Percentiles rank a stretch among this genome's conserved stretches.
phyloP scores from a whole-genome alignment of 2,329 filamentous ascomycete genomes.

The Nemania sp. region DNA sequence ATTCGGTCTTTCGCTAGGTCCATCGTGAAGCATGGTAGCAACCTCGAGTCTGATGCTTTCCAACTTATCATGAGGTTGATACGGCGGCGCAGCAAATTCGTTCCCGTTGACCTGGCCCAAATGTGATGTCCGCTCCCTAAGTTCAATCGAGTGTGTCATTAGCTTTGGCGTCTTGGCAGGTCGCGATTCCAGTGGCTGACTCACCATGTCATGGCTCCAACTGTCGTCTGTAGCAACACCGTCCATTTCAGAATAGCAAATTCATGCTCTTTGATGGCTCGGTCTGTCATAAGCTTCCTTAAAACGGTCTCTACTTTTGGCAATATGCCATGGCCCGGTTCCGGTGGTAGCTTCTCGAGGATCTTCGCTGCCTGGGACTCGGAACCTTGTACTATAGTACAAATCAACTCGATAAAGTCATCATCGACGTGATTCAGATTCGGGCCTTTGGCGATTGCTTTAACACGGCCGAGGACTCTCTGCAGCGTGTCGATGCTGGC shows the following conservation, averaged over 20 bases:
- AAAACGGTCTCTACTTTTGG: conserved; percentile 1
- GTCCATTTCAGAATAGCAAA: conserved; percentile 1
- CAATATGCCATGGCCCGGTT: neutral
- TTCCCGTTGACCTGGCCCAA: neutral
- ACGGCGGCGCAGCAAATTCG: neutral
- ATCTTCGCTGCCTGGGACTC: conserved; percentile 2
- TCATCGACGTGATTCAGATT: conserved; percentile 1
- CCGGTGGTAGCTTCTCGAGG: neutral
- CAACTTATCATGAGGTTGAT: neutral
- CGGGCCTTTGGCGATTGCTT: neutral
- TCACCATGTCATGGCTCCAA: conserved; percentile 1
- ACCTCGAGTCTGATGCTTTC: neutral
- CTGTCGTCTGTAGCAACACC: neutral
- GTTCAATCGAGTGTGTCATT: neutral
- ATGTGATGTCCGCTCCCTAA: conserved; percentile 7
- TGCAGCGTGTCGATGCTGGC: neutral
- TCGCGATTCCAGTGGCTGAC: neutral
- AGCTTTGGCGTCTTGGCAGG: neutral
- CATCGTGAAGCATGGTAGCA: neutral
- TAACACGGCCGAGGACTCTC: neutral
- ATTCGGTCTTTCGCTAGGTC: neutral
- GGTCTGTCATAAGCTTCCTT: conserved; percentile 8
- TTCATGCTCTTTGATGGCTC: conserved; percentile 4
- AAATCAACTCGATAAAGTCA: neutral
- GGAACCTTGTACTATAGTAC: neutral